phyloP scores from a whole-genome alignment of 2,329 filamentous ascomycete genomes.

The Cladosporium oxysporum region DNA sequence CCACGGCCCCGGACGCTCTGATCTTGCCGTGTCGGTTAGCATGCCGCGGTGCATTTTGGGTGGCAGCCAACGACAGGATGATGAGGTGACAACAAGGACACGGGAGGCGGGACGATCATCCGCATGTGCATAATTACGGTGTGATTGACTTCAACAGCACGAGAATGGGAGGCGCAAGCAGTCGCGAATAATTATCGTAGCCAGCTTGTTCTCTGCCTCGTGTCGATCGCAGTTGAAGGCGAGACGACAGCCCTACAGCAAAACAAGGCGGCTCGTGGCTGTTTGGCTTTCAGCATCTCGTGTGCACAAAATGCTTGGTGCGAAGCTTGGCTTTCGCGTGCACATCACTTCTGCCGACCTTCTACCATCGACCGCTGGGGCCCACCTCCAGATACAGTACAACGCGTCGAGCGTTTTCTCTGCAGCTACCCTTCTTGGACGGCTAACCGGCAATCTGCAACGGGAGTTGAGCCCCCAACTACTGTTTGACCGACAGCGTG shows the following conservation, averaged over 20 bases:
- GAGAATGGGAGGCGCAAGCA: neutral
- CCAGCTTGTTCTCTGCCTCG: conserved; percentile 1
- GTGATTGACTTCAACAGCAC: neutral
- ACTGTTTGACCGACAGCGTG: neutral
- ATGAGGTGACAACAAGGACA: conserved; percentile 8
- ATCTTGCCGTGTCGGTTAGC: conserved; percentile 1
- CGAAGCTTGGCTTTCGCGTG: conserved; percentile 17
- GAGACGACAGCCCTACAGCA: conserved; percentile 12
- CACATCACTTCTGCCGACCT: conserved; percentile 19
- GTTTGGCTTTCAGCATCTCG: conserved; percentile 15
- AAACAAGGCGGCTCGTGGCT: conserved; percentile 6
- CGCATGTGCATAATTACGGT: neutral
- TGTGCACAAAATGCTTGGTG: conserved; percentile 18
- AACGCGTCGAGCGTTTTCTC: neutral
- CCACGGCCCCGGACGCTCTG: conserved; percentile 9
- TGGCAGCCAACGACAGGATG: conserved; percentile 8
- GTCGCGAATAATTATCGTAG: conserved; percentile 7
- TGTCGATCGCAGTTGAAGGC: conserved; percentile 5
- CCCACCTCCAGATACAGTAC: conserved; percentile 16
- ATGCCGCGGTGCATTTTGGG: neutral
- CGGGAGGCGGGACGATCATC: conserved; percentile 13
- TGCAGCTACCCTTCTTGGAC: conserved; percentile 6
- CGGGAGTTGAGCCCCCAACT: neutral
- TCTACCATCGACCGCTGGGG: conserved; percentile 16
- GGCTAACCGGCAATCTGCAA: conserved; percentile 8